Percentiles rank a stretch among this genome's conserved stretches.
Conservation (phyloP, 768 basidiomycete species). For the Chalciporus chontae region DNA sequence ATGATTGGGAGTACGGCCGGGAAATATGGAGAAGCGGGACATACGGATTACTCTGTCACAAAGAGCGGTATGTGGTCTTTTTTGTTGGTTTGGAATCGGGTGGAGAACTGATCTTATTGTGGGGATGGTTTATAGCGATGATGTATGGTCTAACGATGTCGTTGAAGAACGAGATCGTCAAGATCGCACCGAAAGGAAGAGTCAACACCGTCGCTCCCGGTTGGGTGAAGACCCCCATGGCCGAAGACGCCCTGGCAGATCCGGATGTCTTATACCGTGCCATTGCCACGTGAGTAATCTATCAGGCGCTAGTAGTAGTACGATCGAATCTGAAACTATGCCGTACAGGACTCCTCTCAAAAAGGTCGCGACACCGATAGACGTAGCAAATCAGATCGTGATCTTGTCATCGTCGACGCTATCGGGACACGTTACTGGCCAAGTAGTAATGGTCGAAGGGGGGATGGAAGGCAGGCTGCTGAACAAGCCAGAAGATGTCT, state of each 20-base stretch:
- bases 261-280: constrained; percentile 52
- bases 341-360: constrained; percentile 58
- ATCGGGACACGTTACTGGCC: constrained; percentile 70
- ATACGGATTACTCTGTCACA: constrained; percentile 62
- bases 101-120: background rate
- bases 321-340: background rate
- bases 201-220: constrained; percentile 71
- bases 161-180: constrained; percentile 80
- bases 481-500: constrained; percentile 38
- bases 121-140: constrained; percentile 42
- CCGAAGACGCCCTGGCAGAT: constrained; percentile 52
- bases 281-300: constrained; percentile 57
- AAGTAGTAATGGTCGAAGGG: constrained; percentile 68
- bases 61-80: constrained; percentile 52
- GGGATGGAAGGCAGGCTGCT: constrained; percentile 74
- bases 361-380: constrained; percentile 59
- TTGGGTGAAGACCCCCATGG: constrained; percentile 66
- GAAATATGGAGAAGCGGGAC: constrained; percentile 66
- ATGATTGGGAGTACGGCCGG: constrained; percentile 71
- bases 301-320: background rate
- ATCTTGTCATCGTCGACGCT: constrained; percentile 55
- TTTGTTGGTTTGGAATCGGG: background rate
- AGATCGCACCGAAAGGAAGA: constrained; percentile 65
- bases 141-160: constrained; percentile 69
- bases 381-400: constrained; percentile 64